phyloP scores from a whole-genome alignment of 805 yeast species.

The Tetrapisispora phaffii region DNA sequence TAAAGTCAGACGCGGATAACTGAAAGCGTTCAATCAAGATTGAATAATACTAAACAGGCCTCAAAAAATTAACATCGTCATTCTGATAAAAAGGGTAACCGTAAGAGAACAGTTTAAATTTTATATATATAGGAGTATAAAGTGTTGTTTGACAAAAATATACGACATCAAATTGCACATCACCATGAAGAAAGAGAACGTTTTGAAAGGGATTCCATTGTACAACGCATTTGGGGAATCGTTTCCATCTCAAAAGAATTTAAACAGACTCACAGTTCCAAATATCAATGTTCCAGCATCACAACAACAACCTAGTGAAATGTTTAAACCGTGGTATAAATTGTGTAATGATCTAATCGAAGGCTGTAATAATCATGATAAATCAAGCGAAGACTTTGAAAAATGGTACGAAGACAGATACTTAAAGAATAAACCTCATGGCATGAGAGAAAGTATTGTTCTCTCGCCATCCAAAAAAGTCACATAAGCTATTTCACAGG shows the following conservation, averaged over 20 bases:
- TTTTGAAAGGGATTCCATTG: slow-evolving; percentile 6
- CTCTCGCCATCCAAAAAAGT: slow-evolving; percentile 15
- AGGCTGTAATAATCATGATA: slow-evolving; percentile 11
- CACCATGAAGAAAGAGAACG: neutral
- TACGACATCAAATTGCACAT: too few relatives aligned
- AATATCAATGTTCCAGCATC: neutral
- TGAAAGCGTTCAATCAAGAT: neutral
- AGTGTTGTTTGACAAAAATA: too few relatives aligned
- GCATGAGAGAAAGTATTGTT: slow-evolving; percentile 14
- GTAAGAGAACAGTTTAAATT: neutral
- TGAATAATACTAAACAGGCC: neutral
- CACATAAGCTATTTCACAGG: neutral
- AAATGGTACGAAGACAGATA: slow-evolving; percentile 18
- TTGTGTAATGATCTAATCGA: slow-evolving; percentile 15
- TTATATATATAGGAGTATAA: too few relatives aligned
- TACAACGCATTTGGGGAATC: slow-evolving; percentile 17
- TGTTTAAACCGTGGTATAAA: slow-evolving; percentile 22
- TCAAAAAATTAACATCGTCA: too few relatives aligned
- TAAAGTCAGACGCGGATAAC: neutral
- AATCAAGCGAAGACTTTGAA: slow-evolving; percentile 12
- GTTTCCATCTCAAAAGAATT: slow-evolving; percentile 11
- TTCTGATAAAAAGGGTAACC: neutral
- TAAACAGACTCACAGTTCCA: neutral
- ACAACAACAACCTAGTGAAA: slow-evolving; percentile 9
- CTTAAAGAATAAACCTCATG: slow-evolving; percentile 24